Percentiles rank a stretch among this genome's conserved stretches.
Conservation (phyloP, 441 rosid species). For the Populus hybrid region DNA sequence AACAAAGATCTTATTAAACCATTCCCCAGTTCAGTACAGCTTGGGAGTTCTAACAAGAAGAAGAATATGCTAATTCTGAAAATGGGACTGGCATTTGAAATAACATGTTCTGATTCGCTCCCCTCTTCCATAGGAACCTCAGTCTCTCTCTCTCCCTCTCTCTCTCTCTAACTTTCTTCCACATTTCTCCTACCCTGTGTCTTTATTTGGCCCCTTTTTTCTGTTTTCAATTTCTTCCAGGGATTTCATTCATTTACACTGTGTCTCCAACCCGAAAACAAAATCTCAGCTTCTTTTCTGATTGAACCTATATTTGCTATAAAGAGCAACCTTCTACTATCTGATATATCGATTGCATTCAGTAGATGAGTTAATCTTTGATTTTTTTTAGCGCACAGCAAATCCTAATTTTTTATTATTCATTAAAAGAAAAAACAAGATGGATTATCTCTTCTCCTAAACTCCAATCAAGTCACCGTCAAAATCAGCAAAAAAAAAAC, state of each 20-base stretch:
- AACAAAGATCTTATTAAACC: neutral
- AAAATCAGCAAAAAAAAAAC: too few relatives aligned
- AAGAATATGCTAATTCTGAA: neutral
- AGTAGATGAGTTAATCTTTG: neutral
- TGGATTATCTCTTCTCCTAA: neutral
- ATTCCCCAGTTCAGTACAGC: neutral
- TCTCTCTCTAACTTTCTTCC: neutral
- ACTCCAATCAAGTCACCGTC: neutral
- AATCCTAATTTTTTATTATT: neutral
- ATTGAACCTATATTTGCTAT: neutral
- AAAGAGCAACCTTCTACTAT: neutral
- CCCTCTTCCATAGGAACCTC: neutral
- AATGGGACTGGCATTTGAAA: neutral
- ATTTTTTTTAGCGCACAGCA: neutral
- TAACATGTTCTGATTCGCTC: neutral
- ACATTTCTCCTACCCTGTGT: neutral
- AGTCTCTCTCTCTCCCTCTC: too few relatives aligned
- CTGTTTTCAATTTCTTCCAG: neutral
- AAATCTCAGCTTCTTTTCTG: neutral
- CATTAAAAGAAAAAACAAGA: neutral
- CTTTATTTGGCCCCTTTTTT: neutral
- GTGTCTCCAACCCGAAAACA: neutral
- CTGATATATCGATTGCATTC: neutral
- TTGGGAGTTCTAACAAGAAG: neutral
- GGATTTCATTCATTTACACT: neutral